Base-by-base conservation (phyloP, 441 rosid genomes). In the Adansonia gregorii region DNA sequence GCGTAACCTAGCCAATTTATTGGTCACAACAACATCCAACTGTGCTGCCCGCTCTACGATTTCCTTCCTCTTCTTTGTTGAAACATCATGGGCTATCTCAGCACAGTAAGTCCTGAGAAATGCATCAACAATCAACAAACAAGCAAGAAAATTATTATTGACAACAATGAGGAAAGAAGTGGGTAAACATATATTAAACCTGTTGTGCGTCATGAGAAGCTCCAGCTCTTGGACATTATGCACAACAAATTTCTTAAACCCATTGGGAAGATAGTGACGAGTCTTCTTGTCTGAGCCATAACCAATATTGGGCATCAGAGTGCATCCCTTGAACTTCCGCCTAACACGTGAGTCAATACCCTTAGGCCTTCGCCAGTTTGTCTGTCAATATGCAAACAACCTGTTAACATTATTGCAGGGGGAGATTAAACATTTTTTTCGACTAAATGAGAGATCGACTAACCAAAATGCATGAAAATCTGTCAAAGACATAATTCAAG, bases 261-360 rank as follows among this genome's bases (percentile, higher is more conserved):
- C 92, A 49, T 91, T 90, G 17, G 95, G 95, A 43, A 89, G 95
- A 75, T 85, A 90, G 84, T 91, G 92, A 39, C 95, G 88, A 1
- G 93, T 91, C 75, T 86, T 91, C 87, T 89, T 90, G 85, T 90
- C 94, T 4, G 92, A 81, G 6, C 90, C 93, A 56, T 91, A 91
- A 68, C 94, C 96, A 60, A 91, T 86, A 67, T 91, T 90, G 39
- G 94, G 96, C 94, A 91, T 91, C 76, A 91, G 39, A 19, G 88
- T 82, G 77, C 85, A 80, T 82, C 96, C 96, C 64, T 91, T 91
- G 82, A 91, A 91, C 89, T 90, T 91, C 73, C 96, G 89, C 83
- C 94, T 83, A 67, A 90, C 94, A 73, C 96, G 90, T 7, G 96
- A 91, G 81, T 91, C 94, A 76, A 90, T 91, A 86, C 94, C 94